A percentile compares a stretch with the other conserved stretches of the same genome.
These are phyloP conservation scores for Pseudocercospora fijiensis DNA, from an alignment of 2,329 filamentous ascomycete species.

Conservation along the genomic window DNA sequence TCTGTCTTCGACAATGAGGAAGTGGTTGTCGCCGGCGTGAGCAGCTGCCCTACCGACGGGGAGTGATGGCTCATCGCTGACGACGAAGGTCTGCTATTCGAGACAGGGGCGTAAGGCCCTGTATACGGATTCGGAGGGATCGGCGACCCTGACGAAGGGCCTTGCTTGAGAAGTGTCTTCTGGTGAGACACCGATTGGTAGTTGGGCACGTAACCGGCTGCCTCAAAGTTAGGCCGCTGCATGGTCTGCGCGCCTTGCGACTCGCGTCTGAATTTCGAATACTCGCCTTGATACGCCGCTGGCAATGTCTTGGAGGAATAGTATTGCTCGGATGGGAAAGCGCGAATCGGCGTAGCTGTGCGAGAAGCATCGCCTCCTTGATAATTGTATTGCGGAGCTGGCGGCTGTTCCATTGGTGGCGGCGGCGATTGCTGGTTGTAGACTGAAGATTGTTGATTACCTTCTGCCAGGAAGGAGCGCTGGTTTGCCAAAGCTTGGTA, in stretches of 20 bases:
- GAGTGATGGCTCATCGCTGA: constrained; percentile 35
- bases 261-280: constrained; percentile 38
- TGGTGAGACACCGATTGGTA: constrained; percentile 32
- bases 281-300: constrained; percentile 39
- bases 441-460: constrained; percentile 23
- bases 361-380: constrained; percentile 30
- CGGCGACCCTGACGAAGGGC: constrained; percentile 14
- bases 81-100: constrained; percentile 28
- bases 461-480: constrained; percentile 32
- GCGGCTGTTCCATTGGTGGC: constrained; percentile 14
- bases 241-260: constrained; percentile 35
- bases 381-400: constrained; percentile 26
- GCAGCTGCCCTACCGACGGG: constrained; percentile 33
- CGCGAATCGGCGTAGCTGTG: constrained; percentile 30
- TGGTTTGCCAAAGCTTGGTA: constrained; percentile 35
- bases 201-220: constrained; percentile 27
- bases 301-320: constrained; percentile 40
- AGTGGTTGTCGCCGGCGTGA: constrained; percentile 38
- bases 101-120: constrained; percentile 20
- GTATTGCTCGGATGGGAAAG: constrained; percentile 40
- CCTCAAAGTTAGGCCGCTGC: constrained; percentile 31
- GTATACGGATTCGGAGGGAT: constrained; percentile 28
- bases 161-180: constrained; percentile 29
- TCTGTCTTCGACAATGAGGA: constrained; percentile 28
- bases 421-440: constrained; percentile 17